Conservation (phyloP, 495 filamentous ascomycete species). For the Lepraria neglecta region DNA sequence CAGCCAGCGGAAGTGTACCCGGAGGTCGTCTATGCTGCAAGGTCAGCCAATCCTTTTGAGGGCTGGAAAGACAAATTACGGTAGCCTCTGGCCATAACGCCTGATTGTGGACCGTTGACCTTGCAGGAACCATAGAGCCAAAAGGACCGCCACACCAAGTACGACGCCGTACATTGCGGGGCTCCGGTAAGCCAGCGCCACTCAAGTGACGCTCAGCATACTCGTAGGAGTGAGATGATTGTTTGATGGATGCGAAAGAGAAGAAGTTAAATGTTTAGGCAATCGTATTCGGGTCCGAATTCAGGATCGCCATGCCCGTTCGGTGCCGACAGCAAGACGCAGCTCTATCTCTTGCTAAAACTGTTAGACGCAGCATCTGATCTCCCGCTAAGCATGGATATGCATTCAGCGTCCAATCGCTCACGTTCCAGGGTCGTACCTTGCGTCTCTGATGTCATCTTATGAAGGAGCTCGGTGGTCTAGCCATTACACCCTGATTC, state of each 20-base stretch:
- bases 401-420: conserved; percentile 8
- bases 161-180: conserved; percentile 22
- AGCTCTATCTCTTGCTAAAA: conserved; percentile 9
- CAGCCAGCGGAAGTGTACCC: conserved; percentile 49
- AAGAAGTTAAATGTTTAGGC: not conserved
- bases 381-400: not conserved
- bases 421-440: conserved; percentile 4
- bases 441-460: conserved; percentile 13
- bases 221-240: too few relatives aligned
- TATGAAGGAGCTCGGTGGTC: not conserved
- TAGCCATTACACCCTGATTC: conserved; percentile 15
- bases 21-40: conserved; percentile 39
- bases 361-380: not conserved
- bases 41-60: not conserved
- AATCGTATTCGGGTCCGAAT: not conserved
- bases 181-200: too few relatives aligned
- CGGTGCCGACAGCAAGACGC: conserved; percentile 9
- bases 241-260: not conserved
- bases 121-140: conserved; percentile 25
- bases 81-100: conserved; percentile 25
- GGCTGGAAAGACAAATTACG: conserved; percentile 10
- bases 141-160: not conserved
- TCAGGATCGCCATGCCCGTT: not conserved
- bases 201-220: not conserved
- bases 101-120: conserved; percentile 27